Conservation (phyloP, 2,329 filamentous ascomycete genomes). For the Sphaerulina musiva region DNA sequence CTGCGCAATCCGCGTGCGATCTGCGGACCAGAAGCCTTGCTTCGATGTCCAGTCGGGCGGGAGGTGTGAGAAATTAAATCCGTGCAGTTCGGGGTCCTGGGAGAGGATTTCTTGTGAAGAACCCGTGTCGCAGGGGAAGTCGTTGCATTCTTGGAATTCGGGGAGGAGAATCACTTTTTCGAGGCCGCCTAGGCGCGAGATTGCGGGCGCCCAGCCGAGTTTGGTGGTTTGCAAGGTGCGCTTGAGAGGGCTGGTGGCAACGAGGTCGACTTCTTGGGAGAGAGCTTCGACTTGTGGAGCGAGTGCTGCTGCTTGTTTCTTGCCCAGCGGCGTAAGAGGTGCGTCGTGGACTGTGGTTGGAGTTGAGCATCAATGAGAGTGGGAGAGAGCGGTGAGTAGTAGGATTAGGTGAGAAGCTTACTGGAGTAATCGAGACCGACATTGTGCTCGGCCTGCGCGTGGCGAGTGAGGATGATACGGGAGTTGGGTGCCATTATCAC, state of each 20-base stretch:
- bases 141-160: constrained; percentile 32
- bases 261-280: constrained; percentile 25
- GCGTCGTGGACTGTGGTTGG: constrained; percentile 28
- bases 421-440: constrained; percentile 31
- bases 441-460: constrained; percentile 34
- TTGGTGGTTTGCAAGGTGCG: constrained; percentile 32
- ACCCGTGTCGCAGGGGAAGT: constrained; percentile 31
- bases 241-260: constrained; percentile 30
- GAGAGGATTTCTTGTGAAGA: constrained; percentile 22
- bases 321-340: constrained; percentile 30
- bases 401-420: constrained; percentile 10
- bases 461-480: constrained; percentile 31
- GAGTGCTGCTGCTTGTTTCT: constrained; percentile 31
- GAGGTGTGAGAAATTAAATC: constrained; percentile 26
- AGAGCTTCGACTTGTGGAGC: constrained; percentile 23
- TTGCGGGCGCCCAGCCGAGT: constrained; percentile 27
- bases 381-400: neutral
- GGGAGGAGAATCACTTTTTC: constrained; percentile 29
- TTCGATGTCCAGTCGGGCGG: constrained; percentile 31
- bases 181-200: constrained; percentile 26
- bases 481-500: constrained; percentile 30
- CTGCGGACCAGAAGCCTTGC: constrained; percentile 27
- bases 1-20: constrained; percentile 17
- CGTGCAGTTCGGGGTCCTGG: constrained; percentile 26
- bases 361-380: too few relatives aligned